phyloP scores from a whole-genome alignment of 129 eudicot genomes.

The Flaveria ramosissima region DNA sequence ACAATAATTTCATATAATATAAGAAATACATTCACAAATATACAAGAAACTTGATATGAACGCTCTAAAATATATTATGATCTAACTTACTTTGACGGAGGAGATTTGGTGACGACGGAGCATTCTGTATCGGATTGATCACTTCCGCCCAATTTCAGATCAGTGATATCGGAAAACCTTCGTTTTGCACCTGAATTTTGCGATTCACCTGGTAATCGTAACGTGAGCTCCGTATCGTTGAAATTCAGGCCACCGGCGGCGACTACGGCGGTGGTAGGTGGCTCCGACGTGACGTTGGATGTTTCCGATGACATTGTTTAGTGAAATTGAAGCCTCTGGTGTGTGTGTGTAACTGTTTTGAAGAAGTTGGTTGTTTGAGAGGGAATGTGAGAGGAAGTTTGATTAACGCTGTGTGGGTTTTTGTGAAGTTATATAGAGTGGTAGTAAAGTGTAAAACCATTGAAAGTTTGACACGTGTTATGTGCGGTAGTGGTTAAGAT shows the following conservation, averaged over 20 bases:
- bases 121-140: background rate
- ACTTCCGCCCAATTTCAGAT: slow-evolving; percentile 38
- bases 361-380: slow-evolving; percentile 22
- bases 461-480: slow-evolving; percentile 33
- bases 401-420: background rate
- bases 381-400: slow-evolving; percentile 6
- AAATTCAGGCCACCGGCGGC: slow-evolving; percentile 33
- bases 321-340: background rate
- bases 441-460: slow-evolving; percentile 16
- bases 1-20: too few relatives aligned
- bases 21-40: too few relatives aligned
- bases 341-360: slow-evolving; percentile 22
- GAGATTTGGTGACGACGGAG: slow-evolving; percentile 34
- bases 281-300: slow-evolving; percentile 34
- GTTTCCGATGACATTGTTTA: slow-evolving; percentile 35
- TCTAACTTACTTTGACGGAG: slow-evolving; percentile 53
- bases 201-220: slow-evolving; percentile 67
- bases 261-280: slow-evolving; percentile 22
- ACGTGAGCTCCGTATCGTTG: slow-evolving; percentile 75
- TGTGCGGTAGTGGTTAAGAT: slow-evolving; percentile 46
- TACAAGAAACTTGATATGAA: too few relatives aligned
- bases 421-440: slow-evolving; percentile 28
- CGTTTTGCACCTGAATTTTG: slow-evolving; percentile 50
- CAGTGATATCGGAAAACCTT: slow-evolving; percentile 44
- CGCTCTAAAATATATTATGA: too few relatives aligned